Conservation (phyloP, 2,329 filamentous ascomycete species). For the Colletotrichum shisoi region DNA sequence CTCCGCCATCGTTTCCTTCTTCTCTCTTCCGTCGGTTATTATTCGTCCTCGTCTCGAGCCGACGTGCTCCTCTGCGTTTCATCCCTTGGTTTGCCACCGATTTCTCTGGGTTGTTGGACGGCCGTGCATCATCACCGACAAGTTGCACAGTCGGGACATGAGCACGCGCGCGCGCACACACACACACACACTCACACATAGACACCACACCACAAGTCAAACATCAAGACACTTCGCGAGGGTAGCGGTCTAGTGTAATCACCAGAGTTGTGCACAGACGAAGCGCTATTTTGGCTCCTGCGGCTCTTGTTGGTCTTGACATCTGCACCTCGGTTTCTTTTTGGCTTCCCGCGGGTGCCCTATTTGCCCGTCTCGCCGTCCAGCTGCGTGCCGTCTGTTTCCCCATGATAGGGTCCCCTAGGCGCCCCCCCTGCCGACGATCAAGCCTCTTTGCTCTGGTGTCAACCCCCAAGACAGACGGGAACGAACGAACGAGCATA, state of each 20-base stretch:
- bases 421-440: not conserved
- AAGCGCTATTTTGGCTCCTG: not conserved
- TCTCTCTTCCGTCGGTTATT: not conserved
- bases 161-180: constrained; percentile 1
- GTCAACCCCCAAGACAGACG: constrained; percentile 1
- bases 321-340: constrained; percentile 21
- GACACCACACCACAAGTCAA: not conserved
- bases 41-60: constrained; percentile 17
- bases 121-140: constrained; percentile 18
- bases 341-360: not conserved
- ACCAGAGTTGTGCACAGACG: constrained; percentile 10
- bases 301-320: constrained; percentile 20
- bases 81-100: constrained; percentile 24
- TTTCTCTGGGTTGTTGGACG: constrained; percentile 17
- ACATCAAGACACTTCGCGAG: not conserved
- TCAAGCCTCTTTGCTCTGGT: not conserved
- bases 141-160: constrained; percentile 7
- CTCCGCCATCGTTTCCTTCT: constrained; percentile 3
- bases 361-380: not conserved
- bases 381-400: not conserved
- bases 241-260: not conserved
- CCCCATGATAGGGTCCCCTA: not conserved
- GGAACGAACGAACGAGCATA: constrained; percentile 5
- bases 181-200: not conserved
- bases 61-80: constrained; percentile 31